Conservation (phyloP, 1,284 basidiomycete genomes). For the Puccinia hordei region DNA sequence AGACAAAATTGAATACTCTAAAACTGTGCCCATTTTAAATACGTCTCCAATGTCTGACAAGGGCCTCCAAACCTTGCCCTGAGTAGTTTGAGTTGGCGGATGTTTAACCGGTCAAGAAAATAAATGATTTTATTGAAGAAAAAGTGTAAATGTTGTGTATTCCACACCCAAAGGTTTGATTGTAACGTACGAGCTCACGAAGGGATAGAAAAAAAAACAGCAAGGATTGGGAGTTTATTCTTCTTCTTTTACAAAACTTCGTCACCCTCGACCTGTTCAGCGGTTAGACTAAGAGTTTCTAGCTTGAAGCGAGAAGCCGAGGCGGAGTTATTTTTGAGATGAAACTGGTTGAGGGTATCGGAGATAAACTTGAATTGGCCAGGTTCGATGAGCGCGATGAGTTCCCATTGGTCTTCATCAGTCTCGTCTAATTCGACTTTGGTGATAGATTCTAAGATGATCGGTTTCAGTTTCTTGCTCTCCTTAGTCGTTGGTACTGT, state of each 20-base stretch:
- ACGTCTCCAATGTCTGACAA: too few species aligned
- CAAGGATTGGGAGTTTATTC: background rate
- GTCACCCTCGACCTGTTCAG: constrained; percentile 45
- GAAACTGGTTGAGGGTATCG: constrained; percentile 75
- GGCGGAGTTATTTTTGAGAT: constrained; percentile 53
- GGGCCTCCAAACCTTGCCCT: too few species aligned
- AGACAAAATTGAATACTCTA: too few species aligned
- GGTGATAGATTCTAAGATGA: constrained; percentile 73
- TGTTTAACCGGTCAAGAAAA: too few species aligned
- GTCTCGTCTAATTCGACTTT: constrained; percentile 79
- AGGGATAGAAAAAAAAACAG: background rate
- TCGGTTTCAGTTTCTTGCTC: constrained; percentile 71
- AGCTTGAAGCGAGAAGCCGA: constrained; percentile 71
- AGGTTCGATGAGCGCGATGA: constrained; percentile 87
- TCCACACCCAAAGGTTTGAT: too few species aligned
- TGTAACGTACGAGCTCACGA: too few species aligned
- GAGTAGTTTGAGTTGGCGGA: too few species aligned
- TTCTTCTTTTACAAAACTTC: constrained; percentile 27
- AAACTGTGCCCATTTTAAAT: too few species aligned
- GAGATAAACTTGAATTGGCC: constrained; percentile 84
- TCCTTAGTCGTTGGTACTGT: constrained; percentile 73
- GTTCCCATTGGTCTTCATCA: constrained; percentile 78
- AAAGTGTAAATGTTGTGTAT: too few species aligned
- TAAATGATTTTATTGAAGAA: too few species aligned
- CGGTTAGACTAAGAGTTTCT: constrained; percentile 43